phyloP scores from a whole-genome alignment of 306 rosid genomes.

The Lathyrus aphaca region DNA sequence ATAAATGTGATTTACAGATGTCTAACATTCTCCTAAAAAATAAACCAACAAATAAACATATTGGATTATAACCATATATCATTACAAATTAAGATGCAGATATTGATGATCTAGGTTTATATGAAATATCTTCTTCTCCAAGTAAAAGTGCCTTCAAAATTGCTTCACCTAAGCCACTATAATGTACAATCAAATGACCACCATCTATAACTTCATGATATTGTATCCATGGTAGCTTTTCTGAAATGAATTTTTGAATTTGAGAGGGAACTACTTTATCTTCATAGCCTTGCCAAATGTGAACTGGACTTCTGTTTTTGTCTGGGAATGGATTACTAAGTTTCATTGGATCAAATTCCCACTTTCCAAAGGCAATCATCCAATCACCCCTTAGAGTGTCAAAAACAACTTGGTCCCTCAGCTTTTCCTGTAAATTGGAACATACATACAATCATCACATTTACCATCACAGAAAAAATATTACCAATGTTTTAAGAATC shows the following conservation, averaged over 20 bases:
- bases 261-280: slow-evolving; percentile 88
- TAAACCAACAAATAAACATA: slow-evolving; percentile 26
- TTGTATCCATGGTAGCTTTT: slow-evolving; percentile 79
- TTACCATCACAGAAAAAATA: slow-evolving; percentile 20
- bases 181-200: slow-evolving; percentile 88
- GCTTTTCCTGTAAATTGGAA: slow-evolving; percentile 53
- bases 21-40: slow-evolving; percentile 27
- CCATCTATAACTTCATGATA: slow-evolving; percentile 94
- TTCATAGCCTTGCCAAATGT: slow-evolving; percentile 94
- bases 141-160: slow-evolving; percentile 85
- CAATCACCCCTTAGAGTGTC: slow-evolving; percentile 80
- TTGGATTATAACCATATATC: slow-evolving; percentile 8
- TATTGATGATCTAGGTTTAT: slow-evolving; percentile 50
- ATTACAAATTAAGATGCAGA: slow-evolving; percentile 36
- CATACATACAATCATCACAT: slow-evolving; percentile 38
- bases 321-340: slow-evolving; percentile 70
- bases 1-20: slow-evolving; percentile 47
- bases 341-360: slow-evolving; percentile 86
- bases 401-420: slow-evolving; percentile 63
- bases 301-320: slow-evolving; percentile 56
- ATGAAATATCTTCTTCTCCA: slow-evolving; percentile 66
- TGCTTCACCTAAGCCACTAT: slow-evolving; percentile 75
- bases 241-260: slow-evolving; percentile 72
- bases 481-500: background rate
- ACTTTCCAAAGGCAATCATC: slow-evolving; percentile 67